Percentiles rank a stretch among this genome's conserved stretches.
These are phyloP conservation scores for Venturia asperata DNA, from an alignment of 2,329 filamentous ascomycete genomes.

Conservation along the genomic window DNA sequence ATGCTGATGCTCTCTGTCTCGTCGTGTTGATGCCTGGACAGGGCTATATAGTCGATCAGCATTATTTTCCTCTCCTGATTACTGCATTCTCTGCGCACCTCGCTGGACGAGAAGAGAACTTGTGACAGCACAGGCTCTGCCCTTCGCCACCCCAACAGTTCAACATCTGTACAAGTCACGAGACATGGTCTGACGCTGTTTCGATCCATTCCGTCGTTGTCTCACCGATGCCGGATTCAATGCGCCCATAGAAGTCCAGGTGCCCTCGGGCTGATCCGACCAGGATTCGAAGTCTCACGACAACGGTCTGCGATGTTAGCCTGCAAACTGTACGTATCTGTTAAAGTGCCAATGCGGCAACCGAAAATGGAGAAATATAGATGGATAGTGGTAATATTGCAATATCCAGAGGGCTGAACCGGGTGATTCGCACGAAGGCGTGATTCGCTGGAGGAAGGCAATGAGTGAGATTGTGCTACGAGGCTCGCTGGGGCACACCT, in stretches of 20 bases:
- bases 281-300: not conserved
- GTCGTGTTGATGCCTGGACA: not conserved
- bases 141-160: not conserved
- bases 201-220: not conserved
- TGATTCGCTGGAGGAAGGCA: not conserved
- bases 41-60: not conserved
- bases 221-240: not conserved
- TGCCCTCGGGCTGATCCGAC: not conserved
- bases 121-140: not conserved
- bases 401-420: too few relatives aligned
- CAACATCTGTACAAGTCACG: not conserved
- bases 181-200: not conserved
- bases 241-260: not conserved
- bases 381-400: not conserved
- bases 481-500: not conserved
- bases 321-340: not conserved
- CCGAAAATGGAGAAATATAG: not conserved
- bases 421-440: not conserved
- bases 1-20: not conserved
- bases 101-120: not conserved
- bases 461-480: constrained; percentile 1
- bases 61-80: not conserved
- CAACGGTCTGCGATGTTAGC: not conserved
- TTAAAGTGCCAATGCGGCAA: not conserved
- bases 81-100: not conserved